These are phyloP conservation scores for Solanum tarijense DNA, from an alignment of 257 asterid genomes.

Conservation along the genomic window DNA sequence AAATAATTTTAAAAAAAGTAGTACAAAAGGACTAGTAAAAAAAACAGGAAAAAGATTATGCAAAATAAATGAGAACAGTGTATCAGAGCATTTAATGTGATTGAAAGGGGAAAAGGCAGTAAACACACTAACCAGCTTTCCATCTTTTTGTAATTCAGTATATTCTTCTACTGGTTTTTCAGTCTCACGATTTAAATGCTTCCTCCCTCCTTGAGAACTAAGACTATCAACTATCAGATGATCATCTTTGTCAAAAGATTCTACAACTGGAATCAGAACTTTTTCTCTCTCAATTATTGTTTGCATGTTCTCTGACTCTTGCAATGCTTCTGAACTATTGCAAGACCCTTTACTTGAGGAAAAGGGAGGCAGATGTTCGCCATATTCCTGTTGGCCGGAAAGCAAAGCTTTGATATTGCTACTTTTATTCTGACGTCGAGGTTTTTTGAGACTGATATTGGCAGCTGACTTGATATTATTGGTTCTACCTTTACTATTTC, in stretches of 20 bases:
- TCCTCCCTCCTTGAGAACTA: slow-evolving; percentile 15
- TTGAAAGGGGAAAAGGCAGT: neutral
- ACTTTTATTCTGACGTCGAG: slow-evolving; percentile 15
- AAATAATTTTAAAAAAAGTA: neutral
- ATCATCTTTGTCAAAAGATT: slow-evolving; percentile 22
- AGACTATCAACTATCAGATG: slow-evolving; percentile 18
- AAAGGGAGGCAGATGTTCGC: neutral
- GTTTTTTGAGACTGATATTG: slow-evolving; percentile 10
- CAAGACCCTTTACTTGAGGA: slow-evolving; percentile 1
- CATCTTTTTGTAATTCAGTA: slow-evolving; percentile 24
- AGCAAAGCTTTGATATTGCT: slow-evolving; percentile 17
- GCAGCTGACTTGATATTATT: slow-evolving; percentile 13
- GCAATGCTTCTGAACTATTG: slow-evolving; percentile 9
- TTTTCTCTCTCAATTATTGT: slow-evolving; percentile 18
- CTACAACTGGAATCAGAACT: slow-evolving; percentile 15
- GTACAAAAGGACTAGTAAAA: neutral
- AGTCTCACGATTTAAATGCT: slow-evolving; percentile 12
- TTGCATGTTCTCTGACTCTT: slow-evolving; percentile 20
- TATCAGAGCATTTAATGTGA: neutral
- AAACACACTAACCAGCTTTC: slow-evolving; percentile 48
- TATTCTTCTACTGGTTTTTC: slow-evolving; percentile 9
- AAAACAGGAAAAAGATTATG: neutral
- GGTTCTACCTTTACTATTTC: slow-evolving; percentile 35
- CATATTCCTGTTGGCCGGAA: neutral
- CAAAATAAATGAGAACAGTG: neutral